Conservation (phyloP, 192 early-diverging fungal genomes). For the Kickxella alabastrina region DNA sequence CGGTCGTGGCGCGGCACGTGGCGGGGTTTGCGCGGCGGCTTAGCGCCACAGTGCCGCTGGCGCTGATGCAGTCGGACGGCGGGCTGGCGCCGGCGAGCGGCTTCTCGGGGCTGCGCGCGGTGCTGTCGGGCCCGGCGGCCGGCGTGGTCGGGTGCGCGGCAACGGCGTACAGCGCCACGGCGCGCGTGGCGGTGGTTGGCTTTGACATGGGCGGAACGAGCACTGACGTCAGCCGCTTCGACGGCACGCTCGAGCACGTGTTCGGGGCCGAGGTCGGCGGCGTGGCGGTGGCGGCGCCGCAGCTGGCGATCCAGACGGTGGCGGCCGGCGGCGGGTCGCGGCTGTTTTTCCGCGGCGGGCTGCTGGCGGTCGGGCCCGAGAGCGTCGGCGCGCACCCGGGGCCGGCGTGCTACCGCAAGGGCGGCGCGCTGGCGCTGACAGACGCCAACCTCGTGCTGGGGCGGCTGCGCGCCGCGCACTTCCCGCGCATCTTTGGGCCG, state of each 20-base stretch:
- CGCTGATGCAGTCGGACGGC: constrained; percentile 99
- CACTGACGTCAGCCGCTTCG: constrained; percentile 91
- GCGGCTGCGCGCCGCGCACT: constrained; percentile 76
- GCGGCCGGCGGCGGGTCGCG: constrained; percentile 95
- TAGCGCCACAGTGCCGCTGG: constrained; percentile 60
- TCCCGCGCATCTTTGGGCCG: constrained; percentile 92
- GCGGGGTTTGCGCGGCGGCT: constrained; percentile 71
- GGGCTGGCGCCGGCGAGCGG: constrained; percentile 81
- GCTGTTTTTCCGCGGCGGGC: constrained; percentile 87
- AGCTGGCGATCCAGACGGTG: constrained; percentile 94
- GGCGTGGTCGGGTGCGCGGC: constrained; percentile 86
- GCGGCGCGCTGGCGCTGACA: constrained; percentile 89
- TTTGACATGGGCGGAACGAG: constrained; percentile 97
- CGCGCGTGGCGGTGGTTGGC: constrained; percentile 71
- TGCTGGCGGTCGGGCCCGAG: constrained; percentile 91
- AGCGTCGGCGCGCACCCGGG: constrained; percentile 93
- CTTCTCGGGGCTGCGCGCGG: constrained; percentile 85
- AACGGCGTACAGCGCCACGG: constrained; percentile 47
- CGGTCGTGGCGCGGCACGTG: constrained; percentile 82
- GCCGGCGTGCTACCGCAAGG: constrained; percentile 90
- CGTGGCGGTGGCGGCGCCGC: constrained; percentile 91
- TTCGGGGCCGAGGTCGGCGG: constrained; percentile 92
- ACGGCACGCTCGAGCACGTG: constrained; percentile 84
- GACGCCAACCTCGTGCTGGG: constrained; percentile 93
- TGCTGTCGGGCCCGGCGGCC: constrained; percentile 92